Evolutionary conservation across 1,284 basidiomycete species (phyloP), one percentile per base, ranked within the genome.

Genomic region (Cutaneotrichosporon dermatis): DNA sequence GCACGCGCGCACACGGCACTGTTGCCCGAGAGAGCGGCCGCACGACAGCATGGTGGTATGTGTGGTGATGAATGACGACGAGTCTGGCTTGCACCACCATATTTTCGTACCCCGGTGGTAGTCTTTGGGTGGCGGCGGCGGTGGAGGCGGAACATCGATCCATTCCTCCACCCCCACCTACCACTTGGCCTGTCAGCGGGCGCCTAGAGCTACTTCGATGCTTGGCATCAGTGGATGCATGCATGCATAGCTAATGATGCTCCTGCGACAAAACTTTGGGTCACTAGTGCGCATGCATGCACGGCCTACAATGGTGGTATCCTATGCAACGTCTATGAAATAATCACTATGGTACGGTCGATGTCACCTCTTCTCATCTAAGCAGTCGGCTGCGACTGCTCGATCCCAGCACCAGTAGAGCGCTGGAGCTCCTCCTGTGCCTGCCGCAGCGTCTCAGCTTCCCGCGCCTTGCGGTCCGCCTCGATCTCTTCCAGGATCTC

Each of bases 401-500:
- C 52, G 9, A 9, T 8, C 39, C 39, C 39, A 8, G 39, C 39
- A 6, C 25, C 25, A 25, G 25, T 25, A 25, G 25, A 25, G 25
- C 25, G 25, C 25, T 25, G 25, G 25, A 25, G 25, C 42, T 39
- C 53, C 1, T 45, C 55, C 6, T 34, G 11, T 10, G 67, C 71
- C 57, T 69, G 71, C 57, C 72, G 67, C 41, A 80, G 74, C 16
- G 80, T 82, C 65, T 82, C 82, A 33, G 69, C 79, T 53, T 85
- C 83, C 59, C 84, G 80, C 59, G 78, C 80, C 64, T 82, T 83
- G 64, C 88, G 81, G 66, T 90, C 86, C 60, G 74, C 73, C 12
- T 84, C 87, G 68, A 95, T 88, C 58, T 89, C 88, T 35, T 89
- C 86, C 71, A 95, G 72, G 64, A 95, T 89, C 62, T 82, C 83